Evolutionary conservation across 768 basidiomycete genomes (phyloP), one percentile per base, ranked within the genome.

Genomic region (Podaxis mareebaensis): DNA sequence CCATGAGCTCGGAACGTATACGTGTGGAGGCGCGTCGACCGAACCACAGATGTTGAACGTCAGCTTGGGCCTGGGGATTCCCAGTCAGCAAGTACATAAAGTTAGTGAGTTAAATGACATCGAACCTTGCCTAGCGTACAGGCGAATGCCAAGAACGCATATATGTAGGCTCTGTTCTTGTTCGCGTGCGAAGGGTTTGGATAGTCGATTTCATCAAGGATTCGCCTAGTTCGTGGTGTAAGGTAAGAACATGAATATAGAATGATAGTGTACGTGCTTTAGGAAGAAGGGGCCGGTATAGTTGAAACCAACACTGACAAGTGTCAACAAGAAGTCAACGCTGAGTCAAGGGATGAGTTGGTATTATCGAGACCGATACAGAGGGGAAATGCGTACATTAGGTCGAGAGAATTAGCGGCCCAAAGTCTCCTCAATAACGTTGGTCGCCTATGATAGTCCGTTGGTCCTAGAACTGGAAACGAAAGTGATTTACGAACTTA

Each of bases 231-330:
- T 51, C 5, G 20, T 55, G 42, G 48, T 20, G n/a, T 42, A 6
- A 51, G 49, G 10, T 51, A 22, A 8, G 33, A 10, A n/a, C 33
- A 38, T 48, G 28, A 10, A 15, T n/a, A 53, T 36, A 26, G 30
- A 57, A 39, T 74, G 17, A 53, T 11, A 24, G 3, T 4, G 33
- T 3, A 26, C 81, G 61, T 54, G 86, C 85, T 92, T 93, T 49
- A 97, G 80, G 78, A 96, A 95, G 77, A 88, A 95, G 6, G 95
- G 95, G 0, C 85, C 84, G 0, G 86, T 81, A 74, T 95, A 96
- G 67, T 90, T 90, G 76, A 93, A 89, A 0, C 83, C 33, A 33
- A 95, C 87, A 67, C 87, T 87, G 61, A 88, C 70, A 63, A 88
- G 75, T 0, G 93, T 92, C 46, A 95, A 75, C 2, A 67, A 13